Evolutionary conservation across 2,329 filamentous ascomycete species (phyloP).

Genomic region (Sporothrix inflata): DNA sequence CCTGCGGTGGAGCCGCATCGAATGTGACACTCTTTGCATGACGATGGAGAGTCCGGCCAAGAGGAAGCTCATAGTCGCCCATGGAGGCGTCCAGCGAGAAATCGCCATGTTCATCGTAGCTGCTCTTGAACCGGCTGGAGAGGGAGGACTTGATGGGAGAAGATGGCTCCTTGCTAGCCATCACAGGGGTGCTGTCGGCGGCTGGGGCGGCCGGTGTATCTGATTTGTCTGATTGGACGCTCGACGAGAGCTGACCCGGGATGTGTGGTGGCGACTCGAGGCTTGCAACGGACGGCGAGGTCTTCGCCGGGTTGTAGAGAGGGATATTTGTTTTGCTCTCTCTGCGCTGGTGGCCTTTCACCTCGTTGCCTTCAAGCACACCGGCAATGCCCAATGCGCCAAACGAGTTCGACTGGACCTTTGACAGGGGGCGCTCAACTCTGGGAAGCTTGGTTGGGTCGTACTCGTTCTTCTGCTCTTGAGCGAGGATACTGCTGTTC

Average conservation of each 20-base stretch:
- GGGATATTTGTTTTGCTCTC: slow-evolving; percentile 66
- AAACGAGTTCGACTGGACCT: slow-evolving; percentile 73
- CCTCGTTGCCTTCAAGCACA: slow-evolving; percentile 48
- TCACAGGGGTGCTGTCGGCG: slow-evolving; percentile 39
- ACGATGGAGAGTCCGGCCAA: slow-evolving; percentile 71
- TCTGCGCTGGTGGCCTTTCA: slow-evolving; percentile 51
- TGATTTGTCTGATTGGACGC: slow-evolving; percentile 24
- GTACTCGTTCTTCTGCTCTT: slow-evolving; percentile 91
- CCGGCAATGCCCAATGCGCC: slow-evolving; percentile 60
- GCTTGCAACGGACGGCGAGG: slow-evolving; percentile 40
- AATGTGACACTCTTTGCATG: slow-evolving; percentile 98
- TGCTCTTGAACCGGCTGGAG: slow-evolving; percentile 67
- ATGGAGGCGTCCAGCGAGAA: slow-evolving; percentile 69
- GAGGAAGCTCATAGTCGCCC: slow-evolving; percentile 62
- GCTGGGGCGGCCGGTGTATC: slow-evolving; percentile 26
- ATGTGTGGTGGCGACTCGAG: slow-evolving; percentile 14
- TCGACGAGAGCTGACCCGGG: slow-evolving; percentile 22
- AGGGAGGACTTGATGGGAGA: slow-evolving; percentile 92
- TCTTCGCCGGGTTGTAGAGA: slow-evolving; percentile 58
- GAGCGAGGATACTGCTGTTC: slow-evolving; percentile 96
- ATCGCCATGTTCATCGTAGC: slow-evolving; percentile 69
- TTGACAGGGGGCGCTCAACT: slow-evolving; percentile 80
- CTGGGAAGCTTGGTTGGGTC: slow-evolving; percentile 77
- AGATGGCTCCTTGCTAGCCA: slow-evolving; percentile 69
- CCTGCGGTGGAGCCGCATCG: slow-evolving; percentile 85